phyloP scores from a whole-genome alignment of 2,329 filamentous ascomycete species.

The Eutypella sp. region DNA sequence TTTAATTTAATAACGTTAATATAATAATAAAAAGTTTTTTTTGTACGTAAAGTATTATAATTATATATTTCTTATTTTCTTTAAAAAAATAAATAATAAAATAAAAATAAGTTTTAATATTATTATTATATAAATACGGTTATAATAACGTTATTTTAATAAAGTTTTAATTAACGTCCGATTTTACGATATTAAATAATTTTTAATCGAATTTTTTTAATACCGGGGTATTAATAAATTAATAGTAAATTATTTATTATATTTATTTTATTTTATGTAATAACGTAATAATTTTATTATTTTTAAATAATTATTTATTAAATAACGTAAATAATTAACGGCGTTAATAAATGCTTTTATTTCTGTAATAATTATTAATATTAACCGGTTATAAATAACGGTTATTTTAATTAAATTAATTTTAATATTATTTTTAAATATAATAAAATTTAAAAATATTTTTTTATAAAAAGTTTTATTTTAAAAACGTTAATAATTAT shows the following conservation, averaged over 20 bases:
- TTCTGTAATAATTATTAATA: neutral
- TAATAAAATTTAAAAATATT: neutral
- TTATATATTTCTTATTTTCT: conserved; percentile 1
- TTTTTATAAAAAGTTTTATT: conserved; percentile 2
- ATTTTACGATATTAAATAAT: neutral
- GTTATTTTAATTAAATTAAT: neutral
- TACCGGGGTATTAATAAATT: neutral
- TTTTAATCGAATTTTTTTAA: neutral
- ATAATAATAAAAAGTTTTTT: neutral
- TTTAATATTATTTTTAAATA: neutral
- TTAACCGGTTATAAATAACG: neutral
- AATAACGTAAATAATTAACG: neutral
- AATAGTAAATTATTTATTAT: neutral
- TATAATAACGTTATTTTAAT: neutral
- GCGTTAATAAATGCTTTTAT: neutral
- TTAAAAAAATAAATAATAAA: conserved; percentile 1
- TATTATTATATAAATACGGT: conserved; percentile 1
- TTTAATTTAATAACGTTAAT: too few species aligned
- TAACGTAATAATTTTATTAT: neutral
- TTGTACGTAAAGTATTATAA: neutral
- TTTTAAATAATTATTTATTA: conserved; percentile 1
- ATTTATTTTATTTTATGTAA: neutral
- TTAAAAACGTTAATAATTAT: neutral
- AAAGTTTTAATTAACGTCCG: neutral
- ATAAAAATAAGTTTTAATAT: neutral